Percentiles rank a stretch among this genome's conserved stretches.
phyloP scores from a whole-genome alignment of 176 grass and related monocot species.

The Thinopyrum elongatum region DNA sequence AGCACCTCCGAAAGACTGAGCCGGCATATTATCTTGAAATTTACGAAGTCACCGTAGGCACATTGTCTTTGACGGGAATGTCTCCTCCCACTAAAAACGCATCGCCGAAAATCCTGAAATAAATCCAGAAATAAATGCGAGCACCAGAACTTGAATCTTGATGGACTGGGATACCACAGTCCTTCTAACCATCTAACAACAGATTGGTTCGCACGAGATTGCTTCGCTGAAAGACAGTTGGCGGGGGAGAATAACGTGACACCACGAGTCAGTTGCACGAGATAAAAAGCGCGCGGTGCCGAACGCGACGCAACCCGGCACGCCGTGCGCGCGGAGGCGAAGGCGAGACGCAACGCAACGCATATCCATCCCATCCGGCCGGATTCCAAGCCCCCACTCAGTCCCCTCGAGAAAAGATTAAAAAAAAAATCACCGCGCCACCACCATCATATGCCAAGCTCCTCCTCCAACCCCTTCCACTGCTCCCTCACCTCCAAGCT shows the following conservation, averaged over 20 bases:
- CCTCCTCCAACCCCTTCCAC: constrained; percentile 33
- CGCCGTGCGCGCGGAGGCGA: neutral
- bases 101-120: too few relatives aligned
- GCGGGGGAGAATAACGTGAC: neutral
- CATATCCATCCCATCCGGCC: neutral
- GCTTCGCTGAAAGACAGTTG: neutral
- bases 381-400: constrained; percentile 7
- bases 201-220: too few relatives aligned
- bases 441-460: constrained; percentile 20
- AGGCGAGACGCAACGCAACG: neutral
- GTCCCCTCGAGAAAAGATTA: too few relatives aligned
- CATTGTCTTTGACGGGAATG: too few relatives aligned
- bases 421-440: neutral
- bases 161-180: too few relatives aligned
- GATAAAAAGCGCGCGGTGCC: neutral
- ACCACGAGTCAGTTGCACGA: neutral
- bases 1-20: too few relatives aligned
- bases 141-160: too few relatives aligned
- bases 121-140: too few relatives aligned
- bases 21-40: too few relatives aligned
- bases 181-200: too few relatives aligned
- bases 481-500: constrained; percentile 24
- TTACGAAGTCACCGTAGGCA: too few relatives aligned
- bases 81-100: too few relatives aligned
- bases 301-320: neutral